Percentiles rank a stretch among this genome's conserved stretches.
phyloP scores from a whole-genome alignment of 176 grass and related monocot species.

The Chrysopogon serrulatus region DNA sequence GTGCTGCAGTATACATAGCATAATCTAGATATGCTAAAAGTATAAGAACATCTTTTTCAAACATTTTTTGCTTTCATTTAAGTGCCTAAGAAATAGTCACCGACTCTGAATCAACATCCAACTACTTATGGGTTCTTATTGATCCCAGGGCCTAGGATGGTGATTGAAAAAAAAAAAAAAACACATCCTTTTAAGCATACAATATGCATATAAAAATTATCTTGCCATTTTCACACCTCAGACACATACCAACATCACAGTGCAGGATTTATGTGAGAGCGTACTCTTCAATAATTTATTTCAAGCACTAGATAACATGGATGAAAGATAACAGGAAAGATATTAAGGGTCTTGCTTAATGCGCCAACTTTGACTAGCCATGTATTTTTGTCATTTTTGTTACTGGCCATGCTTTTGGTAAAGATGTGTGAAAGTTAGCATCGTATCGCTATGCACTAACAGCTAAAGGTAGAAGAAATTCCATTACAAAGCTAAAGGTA shows the following conservation, averaged over 20 bases:
- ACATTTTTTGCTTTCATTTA: not conserved
- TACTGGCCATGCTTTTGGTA: constrained; percentile 6
- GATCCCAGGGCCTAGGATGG: not conserved
- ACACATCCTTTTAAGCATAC: not conserved
- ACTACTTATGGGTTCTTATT: not conserved
- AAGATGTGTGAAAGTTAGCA: constrained; percentile 15
- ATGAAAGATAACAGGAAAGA: constrained; percentile 17
- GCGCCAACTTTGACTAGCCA: constrained; percentile 21
- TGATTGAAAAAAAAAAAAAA: not conserved
- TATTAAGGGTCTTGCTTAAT: constrained; percentile 15
- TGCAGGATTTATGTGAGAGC: not conserved
- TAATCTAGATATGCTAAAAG: not conserved
- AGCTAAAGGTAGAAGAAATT: constrained; percentile 12
- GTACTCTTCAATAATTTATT: constrained; percentile 1
- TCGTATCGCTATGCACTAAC: constrained; percentile 7
- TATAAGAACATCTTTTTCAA: not conserved
- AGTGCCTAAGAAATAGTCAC: not conserved
- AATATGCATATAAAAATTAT: not conserved
- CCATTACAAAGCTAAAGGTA: constrained; percentile 19
- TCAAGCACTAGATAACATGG: not conserved
- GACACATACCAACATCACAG: not conserved
- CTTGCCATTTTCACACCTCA: not conserved
- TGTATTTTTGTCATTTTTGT: constrained; percentile 5
- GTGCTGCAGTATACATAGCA: not conserved
- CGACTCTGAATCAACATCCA: not conserved